These are phyloP conservation scores for Trichoderma sp. DNA, from an alignment of 2,329 filamentous ascomycete species.

Conservation along the genomic window DNA sequence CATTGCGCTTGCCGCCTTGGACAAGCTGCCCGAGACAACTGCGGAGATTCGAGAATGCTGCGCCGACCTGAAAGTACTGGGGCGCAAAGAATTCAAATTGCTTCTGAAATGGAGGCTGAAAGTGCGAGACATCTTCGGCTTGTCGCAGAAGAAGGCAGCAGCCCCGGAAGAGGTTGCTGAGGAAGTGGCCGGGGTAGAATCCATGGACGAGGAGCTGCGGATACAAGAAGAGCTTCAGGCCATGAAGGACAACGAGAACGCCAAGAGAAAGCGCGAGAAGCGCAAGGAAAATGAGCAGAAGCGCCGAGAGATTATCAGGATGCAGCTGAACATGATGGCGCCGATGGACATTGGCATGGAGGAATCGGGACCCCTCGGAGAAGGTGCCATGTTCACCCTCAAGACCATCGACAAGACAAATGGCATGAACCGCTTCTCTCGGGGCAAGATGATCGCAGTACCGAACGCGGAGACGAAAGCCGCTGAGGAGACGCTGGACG, in stretches of 20 bases:
- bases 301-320: constrained; percentile 88
- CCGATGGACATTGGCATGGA: constrained; percentile 96
- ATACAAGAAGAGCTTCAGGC: constrained; percentile 86
- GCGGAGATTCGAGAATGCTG: constrained; percentile 79
- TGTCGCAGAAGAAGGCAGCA: constrained; percentile 71
- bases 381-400: constrained; percentile 83
- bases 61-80: constrained; percentile 82
- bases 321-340: constrained; percentile 96
- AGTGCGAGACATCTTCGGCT: constrained; percentile 87
- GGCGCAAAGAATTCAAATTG: constrained; percentile 90
- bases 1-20: constrained; percentile 81
- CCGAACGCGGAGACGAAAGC: constrained; percentile 59
- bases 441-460: constrained; percentile 76
- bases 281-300: constrained; percentile 91
- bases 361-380: constrained; percentile 74
- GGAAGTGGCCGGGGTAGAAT: constrained; percentile 79
- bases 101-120: constrained; percentile 87
- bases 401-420: constrained; percentile 78
- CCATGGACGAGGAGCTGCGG: constrained; percentile 92
- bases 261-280: constrained; percentile 79
- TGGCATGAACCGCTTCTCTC: constrained; percentile 61
- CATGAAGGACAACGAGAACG: constrained; percentile 75
- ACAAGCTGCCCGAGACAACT: constrained; percentile 85
- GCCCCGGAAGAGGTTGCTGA: constrained; percentile 50
- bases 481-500: constrained; percentile 60